Evolutionary conservation across 2,329 filamentous ascomycete species (phyloP).

Genomic region (Talaromyces atroroseus): DNA sequence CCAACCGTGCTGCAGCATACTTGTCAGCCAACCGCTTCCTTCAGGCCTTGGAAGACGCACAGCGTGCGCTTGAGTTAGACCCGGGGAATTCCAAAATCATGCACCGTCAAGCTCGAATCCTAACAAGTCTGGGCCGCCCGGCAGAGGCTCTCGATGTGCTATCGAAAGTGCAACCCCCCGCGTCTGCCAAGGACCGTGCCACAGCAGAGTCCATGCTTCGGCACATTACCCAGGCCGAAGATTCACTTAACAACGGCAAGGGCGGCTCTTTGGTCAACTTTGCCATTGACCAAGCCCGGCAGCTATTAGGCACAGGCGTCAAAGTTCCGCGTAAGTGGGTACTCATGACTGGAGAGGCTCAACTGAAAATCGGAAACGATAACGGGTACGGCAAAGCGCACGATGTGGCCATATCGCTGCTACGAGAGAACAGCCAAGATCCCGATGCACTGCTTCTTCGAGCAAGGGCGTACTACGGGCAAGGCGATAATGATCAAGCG

Average conservation of each 20-base stretch:
- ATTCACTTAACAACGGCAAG: conserved; percentile 67
- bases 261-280: conserved; percentile 88
- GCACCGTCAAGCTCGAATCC: conserved; percentile 80
- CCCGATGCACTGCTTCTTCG: conserved; percentile 89
- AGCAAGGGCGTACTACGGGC: conserved; percentile 78
- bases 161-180: conserved; percentile 69
- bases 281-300: conserved; percentile 84
- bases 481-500: conserved; percentile 93
- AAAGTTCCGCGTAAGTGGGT: conserved; percentile 87
- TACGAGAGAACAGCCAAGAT: conserved; percentile 83
- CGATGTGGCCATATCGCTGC: conserved; percentile 80
- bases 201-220: conserved; percentile 79
- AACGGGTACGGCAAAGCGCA: conserved; percentile 89
- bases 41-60: conserved; percentile 81
- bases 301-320: conserved; percentile 68
- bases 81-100: conserved; percentile 82
- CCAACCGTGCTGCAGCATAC: conserved; percentile 90
- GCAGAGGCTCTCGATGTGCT: conserved; percentile 82
- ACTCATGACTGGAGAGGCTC: conserved; percentile 83
- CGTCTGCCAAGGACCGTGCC: conserved; percentile 77
- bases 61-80: conserved; percentile 73
- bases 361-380: conserved; percentile 83
- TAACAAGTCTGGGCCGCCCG: conserved; percentile 79
- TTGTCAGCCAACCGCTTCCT: conserved; percentile 79
- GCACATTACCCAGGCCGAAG: conserved; percentile 73